Conservation (phyloP, 805 yeast genomes). For the Tetrapisispora taiwanensis region DNA sequence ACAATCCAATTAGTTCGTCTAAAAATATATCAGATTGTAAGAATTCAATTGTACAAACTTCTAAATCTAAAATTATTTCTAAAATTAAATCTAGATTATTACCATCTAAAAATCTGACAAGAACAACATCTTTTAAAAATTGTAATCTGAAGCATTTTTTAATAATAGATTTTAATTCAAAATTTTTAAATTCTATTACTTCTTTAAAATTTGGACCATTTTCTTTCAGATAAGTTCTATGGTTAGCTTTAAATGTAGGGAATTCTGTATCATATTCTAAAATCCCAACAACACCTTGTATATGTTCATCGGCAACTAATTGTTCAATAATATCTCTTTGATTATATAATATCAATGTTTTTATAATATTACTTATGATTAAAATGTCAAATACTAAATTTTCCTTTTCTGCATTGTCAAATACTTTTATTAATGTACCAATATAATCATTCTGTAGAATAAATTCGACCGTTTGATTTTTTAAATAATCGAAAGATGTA, state of each 20-base stretch:
- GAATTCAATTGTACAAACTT: constrained; percentile 27
- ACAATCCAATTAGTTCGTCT: constrained; percentile 48
- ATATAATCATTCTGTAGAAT: constrained; percentile 48
- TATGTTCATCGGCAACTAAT: constrained; percentile 43
- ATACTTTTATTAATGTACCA: constrained; percentile 39
- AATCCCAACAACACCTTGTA: constrained; percentile 61
- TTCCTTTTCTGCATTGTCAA: constrained; percentile 45
- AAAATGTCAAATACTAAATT: constrained; percentile 49
- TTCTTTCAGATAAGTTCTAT: constrained; percentile 55
- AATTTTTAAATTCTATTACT: constrained; percentile 53
- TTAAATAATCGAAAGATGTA: constrained; percentile 46
- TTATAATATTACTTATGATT: constrained; percentile 60
- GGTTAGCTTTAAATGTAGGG: constrained; percentile 71
- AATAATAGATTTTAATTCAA: constrained; percentile 43
- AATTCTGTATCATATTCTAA: constrained; percentile 85
- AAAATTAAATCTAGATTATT: constrained; percentile 57
- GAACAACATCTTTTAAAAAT: constrained; percentile 75
- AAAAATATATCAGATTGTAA: constrained; percentile 36
- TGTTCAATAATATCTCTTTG: constrained; percentile 52
- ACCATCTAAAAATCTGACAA: constrained; percentile 78
- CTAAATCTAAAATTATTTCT: constrained; percentile 28
- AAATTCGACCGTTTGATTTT: constrained; percentile 50
- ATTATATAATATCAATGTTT: constrained; percentile 59
- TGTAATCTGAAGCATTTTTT: constrained; percentile 69
- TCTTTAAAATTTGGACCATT: constrained; percentile 46